Evolutionary conservation across 2,329 filamentous ascomycete species (phyloP).

Genomic region (Tricladium varicosporioides): DNA sequence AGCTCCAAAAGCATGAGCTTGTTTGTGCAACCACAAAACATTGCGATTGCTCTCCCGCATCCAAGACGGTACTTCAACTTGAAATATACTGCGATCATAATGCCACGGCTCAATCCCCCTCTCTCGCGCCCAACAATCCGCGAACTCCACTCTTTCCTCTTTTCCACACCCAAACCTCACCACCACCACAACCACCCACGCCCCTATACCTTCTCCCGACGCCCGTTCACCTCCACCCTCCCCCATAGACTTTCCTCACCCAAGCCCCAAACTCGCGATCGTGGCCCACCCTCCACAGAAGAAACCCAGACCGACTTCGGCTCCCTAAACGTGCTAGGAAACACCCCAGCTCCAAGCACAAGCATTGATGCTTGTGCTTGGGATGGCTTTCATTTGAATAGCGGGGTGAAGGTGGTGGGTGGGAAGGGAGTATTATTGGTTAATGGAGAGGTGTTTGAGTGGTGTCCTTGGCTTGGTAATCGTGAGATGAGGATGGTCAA

Average conservation of each 20-base stretch:
- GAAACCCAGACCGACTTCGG: slow-evolving; percentile 68
- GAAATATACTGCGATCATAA: slow-evolving; percentile 7
- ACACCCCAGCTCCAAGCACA: slow-evolving; percentile 73
- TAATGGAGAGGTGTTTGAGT: slow-evolving; percentile 82
- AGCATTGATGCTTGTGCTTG: slow-evolving; percentile 77
- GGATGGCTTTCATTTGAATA: slow-evolving; percentile 86
- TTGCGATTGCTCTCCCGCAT: no score
- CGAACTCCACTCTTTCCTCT: slow-evolving; percentile 26
- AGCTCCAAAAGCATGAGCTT: background rate
- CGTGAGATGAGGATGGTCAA: slow-evolving; percentile 58
- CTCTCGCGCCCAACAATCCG: slow-evolving; percentile 26
- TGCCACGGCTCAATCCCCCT: slow-evolving; percentile 19
- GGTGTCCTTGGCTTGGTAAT: slow-evolving; percentile 72
- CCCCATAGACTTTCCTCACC: slow-evolving; percentile 9
- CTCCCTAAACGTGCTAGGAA: slow-evolving; percentile 75
- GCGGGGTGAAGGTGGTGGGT: slow-evolving; percentile 67
- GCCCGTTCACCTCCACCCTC: slow-evolving; percentile 8
- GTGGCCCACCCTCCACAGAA: slow-evolving; percentile 59
- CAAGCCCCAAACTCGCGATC: slow-evolving; percentile 46
- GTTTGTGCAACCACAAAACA: no score
- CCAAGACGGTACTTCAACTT: no score
- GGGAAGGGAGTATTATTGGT: slow-evolving; percentile 76
- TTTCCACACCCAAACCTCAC: slow-evolving; percentile 16
- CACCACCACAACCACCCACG: slow-evolving; percentile 1
- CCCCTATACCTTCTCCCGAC: background rate